Percentiles rank a stretch among this genome's conserved stretches.
These are phyloP conservation scores for Mycena alexandri DNA, from an alignment of 768 basidiomycete species.

Conservation along the genomic window DNA sequence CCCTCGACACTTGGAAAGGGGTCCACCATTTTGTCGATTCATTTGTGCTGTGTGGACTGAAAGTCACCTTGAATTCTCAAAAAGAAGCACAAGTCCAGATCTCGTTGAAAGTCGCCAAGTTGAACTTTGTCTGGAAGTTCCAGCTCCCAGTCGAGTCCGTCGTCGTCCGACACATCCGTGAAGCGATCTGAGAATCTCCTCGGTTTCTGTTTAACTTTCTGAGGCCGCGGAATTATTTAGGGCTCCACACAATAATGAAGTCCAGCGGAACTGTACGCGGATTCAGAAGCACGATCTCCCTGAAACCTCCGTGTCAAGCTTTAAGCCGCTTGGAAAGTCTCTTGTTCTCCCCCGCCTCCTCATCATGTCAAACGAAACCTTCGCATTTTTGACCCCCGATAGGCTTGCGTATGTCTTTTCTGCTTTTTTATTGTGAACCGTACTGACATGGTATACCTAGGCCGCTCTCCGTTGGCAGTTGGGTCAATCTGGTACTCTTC, in stretches of 20 bases:
- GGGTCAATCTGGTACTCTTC: conserved; percentile 16
- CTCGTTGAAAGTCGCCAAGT: no score
- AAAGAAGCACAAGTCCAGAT: no score
- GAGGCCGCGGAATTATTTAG: neutral
- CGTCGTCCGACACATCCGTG: no score
- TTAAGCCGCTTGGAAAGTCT: neutral
- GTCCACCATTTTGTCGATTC: no score
- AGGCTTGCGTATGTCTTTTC: conserved; percentile 15
- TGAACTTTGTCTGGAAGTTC: no score
- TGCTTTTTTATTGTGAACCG: neutral
- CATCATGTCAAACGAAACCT: conserved; percentile 20
- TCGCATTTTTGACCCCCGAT: conserved; percentile 22
- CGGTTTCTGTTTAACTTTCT: no score
- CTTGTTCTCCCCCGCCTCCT: neutral
- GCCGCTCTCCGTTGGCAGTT: conserved; percentile 24
- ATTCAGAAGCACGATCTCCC: conserved; percentile 15
- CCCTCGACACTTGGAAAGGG: no score
- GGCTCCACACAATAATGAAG: conserved; percentile 4
- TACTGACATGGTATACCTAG: conserved; percentile 4
- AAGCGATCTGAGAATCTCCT: neutral
- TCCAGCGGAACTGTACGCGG: conserved; percentile 18
- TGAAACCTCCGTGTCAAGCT: conserved; percentile 23
- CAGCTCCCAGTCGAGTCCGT: no score
- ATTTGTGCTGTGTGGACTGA: no score
- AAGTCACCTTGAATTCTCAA: no score